These are phyloP conservation scores for Phialophora chinensis DNA, from an alignment of 2,329 filamentous ascomycete species.

Conservation along the genomic window DNA sequence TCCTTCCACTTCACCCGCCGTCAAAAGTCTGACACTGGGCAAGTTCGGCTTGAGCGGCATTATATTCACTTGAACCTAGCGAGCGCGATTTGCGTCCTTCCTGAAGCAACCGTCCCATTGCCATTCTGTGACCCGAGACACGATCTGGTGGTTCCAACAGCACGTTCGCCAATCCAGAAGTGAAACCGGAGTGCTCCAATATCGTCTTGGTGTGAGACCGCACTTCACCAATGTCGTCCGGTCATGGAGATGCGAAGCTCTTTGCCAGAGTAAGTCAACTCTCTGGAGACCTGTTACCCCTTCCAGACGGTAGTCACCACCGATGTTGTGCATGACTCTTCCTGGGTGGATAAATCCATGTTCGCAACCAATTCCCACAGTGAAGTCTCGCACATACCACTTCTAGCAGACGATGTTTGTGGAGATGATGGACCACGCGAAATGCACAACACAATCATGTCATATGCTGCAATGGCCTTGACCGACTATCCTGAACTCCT, in stretches of 20 bases:
- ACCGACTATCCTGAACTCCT: slow-evolving; percentile 4
- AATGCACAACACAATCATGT: not conserved
- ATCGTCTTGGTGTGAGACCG: not conserved
- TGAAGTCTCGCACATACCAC: not conserved
- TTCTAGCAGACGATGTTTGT: not conserved
- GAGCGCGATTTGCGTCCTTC: not conserved
- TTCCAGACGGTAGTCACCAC: not conserved
- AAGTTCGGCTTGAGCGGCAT: not conserved
- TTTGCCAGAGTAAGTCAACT: slow-evolving; percentile 84
- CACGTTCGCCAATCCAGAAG: slow-evolving; percentile 1
- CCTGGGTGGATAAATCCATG: not conserved
- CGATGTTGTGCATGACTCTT: not conserved
- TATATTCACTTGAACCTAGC: not conserved
- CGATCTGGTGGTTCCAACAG: slow-evolving; percentile 7
- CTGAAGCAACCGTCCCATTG: not conserved
- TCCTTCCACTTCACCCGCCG: not conserved
- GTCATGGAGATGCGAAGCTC: slow-evolving; percentile 96
- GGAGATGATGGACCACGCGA: not conserved
- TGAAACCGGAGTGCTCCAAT: not conserved
- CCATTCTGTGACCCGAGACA: slow-evolving; percentile 8
- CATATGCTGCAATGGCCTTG: slow-evolving; percentile 9
- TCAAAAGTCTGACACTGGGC: slow-evolving; percentile 12
- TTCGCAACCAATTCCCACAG: not conserved
- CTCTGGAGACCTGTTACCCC: slow-evolving; percentile 1
- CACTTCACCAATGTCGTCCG: slow-evolving; percentile 60